These are phyloP conservation scores for Mediolabrus comicus DNA, from an alignment of 108 stramenopile genomes.

Conservation along the genomic window DNA sequence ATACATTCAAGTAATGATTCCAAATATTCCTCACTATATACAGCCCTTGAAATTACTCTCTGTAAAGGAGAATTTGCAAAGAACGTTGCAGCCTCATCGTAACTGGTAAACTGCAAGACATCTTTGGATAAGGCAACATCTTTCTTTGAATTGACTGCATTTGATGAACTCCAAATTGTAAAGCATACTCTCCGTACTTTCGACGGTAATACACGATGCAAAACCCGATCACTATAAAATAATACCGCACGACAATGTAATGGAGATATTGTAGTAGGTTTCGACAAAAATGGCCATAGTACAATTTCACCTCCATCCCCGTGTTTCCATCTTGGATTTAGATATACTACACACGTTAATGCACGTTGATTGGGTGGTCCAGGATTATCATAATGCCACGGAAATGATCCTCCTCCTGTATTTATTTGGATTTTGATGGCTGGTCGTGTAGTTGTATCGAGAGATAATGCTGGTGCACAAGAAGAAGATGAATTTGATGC, in stretches of 20 bases:
- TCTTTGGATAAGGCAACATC: slow-evolving; percentile 22
- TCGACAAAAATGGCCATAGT: slow-evolving; percentile 26
- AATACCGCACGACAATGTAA: slow-evolving; percentile 34
- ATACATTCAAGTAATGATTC: slow-evolving; percentile 28
- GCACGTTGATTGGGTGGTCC: slow-evolving; percentile 36
- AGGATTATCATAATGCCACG: slow-evolving; percentile 41
- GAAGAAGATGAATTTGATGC: background rate
- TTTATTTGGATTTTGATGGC: slow-evolving; percentile 38
- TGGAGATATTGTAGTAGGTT: slow-evolving; percentile 13
- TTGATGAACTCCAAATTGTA: slow-evolving; percentile 24
- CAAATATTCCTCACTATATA: slow-evolving; percentile 35
- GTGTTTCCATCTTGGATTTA: slow-evolving; percentile 40
- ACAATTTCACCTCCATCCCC: slow-evolving; percentile 45
- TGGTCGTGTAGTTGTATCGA: slow-evolving; percentile 9
- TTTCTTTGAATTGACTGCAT: slow-evolving; percentile 13
- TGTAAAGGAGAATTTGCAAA: slow-evolving; percentile 24
- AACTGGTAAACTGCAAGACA: slow-evolving; percentile 22
- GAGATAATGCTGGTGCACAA: background rate
- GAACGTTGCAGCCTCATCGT: slow-evolving; percentile 32
- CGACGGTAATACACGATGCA: slow-evolving; percentile 34
- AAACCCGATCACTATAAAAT: slow-evolving; percentile 34
- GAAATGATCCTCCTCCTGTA: slow-evolving; percentile 28
- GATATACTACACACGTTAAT: slow-evolving; percentile 46
- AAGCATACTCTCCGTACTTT: slow-evolving; percentile 24
- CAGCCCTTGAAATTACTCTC: slow-evolving; percentile 33